These are phyloP conservation scores for Aspergillus alliaceus DNA, from an alignment of 2,329 filamentous ascomycete species.

Conservation along the genomic window DNA sequence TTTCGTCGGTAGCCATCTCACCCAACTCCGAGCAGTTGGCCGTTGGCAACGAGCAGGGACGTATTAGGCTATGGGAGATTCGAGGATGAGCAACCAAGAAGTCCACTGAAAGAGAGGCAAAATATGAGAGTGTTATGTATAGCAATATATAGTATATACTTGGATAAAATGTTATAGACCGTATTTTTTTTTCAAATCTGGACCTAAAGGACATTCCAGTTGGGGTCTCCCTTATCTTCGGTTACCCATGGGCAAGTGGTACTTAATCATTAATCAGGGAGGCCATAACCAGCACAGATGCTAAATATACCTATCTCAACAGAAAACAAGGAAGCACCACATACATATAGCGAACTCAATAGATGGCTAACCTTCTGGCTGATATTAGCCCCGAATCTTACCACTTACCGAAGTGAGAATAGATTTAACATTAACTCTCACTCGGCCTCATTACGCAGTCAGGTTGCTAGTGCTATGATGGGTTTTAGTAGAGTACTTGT, in stretches of 20 bases:
- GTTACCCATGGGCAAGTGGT: neutral
- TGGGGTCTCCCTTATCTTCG: neutral
- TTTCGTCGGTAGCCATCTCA: conserved; percentile 72
- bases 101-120: neutral
- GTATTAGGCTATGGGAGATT: conserved; percentile 90
- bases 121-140: neutral
- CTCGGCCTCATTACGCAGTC: neutral
- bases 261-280: neutral
- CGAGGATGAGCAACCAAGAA: conserved; percentile 47
- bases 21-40: conserved; percentile 69
- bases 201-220: neutral
- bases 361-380: no score
- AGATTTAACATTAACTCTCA: neutral
- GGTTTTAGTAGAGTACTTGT: neutral
- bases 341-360: neutral
- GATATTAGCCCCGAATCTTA: neutral
- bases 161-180: neutral
- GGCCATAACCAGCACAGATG: no score
- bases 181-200: neutral
- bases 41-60: conserved; percentile 85
- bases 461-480: neutral
- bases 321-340: no score
- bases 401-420: neutral
- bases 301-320: no score
- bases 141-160: conserved; percentile 6